phyloP scores from a whole-genome alignment of 768 basidiomycete species.

The Lepiota brunneoincarnata region DNA sequence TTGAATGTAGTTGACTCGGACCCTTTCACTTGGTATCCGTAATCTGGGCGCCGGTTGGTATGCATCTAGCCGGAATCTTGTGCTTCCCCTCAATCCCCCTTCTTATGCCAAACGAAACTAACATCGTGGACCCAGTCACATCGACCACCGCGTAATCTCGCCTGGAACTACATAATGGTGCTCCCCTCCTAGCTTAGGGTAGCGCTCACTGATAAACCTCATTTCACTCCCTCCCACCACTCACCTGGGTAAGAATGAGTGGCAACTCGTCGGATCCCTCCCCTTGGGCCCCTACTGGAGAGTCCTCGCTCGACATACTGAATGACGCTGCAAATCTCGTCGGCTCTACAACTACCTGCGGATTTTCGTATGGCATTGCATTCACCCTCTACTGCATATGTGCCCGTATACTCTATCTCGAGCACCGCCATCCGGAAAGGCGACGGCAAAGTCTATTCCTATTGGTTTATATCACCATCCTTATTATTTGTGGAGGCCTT shows the following conservation, averaged over 20 bases:
- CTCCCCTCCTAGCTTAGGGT: too few relatives aligned
- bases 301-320: not conserved
- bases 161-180: too few relatives aligned
- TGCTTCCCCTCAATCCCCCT: too few relatives aligned
- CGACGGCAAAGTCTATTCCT: not conserved
- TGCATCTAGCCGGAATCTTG: too few relatives aligned
- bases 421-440: not conserved
- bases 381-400: constrained; percentile 14
- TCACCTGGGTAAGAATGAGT: not conserved
- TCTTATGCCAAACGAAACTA: too few relatives aligned
- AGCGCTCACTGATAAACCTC: too few relatives aligned
- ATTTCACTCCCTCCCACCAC: too few relatives aligned
- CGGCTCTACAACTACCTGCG: constrained; percentile 7
- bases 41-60: too few relatives aligned
- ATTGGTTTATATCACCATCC: constrained; percentile 1
- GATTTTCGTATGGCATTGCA: constrained; percentile 13
- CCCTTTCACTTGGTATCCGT: too few relatives aligned
- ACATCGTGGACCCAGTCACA: too few relatives aligned
- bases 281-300: not conserved
- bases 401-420: not conserved
- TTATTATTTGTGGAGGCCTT: constrained; percentile 2
- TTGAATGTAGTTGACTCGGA: too few relatives aligned
- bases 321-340: not conserved
- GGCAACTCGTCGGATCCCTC: not conserved
- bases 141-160: too few relatives aligned